phyloP scores from a whole-genome alignment of 768 basidiomycete genomes.

The Erythrobasidium yunnanense region DNA sequence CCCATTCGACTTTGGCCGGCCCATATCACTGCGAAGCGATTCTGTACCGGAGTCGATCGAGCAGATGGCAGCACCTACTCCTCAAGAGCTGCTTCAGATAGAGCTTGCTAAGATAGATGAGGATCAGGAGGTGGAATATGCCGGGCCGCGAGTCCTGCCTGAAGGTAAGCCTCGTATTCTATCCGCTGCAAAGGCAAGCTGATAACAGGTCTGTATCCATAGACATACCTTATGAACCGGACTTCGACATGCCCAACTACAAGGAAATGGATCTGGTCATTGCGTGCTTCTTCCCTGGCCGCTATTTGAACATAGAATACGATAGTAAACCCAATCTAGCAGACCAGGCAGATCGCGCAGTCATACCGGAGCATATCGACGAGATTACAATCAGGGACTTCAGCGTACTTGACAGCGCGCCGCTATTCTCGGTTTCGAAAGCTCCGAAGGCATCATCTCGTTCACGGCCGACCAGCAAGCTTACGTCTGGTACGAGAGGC shows the following conservation, averaged over 20 bases:
- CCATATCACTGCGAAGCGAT: background rate
- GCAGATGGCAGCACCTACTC: background rate
- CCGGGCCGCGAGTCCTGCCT: background rate
- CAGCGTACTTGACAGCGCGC: background rate
- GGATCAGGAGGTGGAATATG: background rate
- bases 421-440: background rate
- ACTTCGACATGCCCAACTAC: conserved; percentile 22
- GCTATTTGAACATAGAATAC: background rate
- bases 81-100: background rate
- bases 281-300: background rate
- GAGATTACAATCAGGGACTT: background rate
- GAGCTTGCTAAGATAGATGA: conserved; percentile 8
- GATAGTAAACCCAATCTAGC: background rate
- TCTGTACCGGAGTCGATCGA: background rate
- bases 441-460: too few species aligned
- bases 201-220: background rate
- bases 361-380: background rate
- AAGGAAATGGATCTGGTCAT: background rate
- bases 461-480: too few species aligned
- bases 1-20: conserved; percentile 9
- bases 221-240: conserved; percentile 4
- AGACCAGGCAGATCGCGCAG: background rate
- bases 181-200: background rate
- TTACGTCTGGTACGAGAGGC: too few species aligned
- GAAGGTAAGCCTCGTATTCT: background rate